Evolutionary conservation across 306 rosid genomes (phyloP).

Genomic region (Acacia acuminata): DNA sequence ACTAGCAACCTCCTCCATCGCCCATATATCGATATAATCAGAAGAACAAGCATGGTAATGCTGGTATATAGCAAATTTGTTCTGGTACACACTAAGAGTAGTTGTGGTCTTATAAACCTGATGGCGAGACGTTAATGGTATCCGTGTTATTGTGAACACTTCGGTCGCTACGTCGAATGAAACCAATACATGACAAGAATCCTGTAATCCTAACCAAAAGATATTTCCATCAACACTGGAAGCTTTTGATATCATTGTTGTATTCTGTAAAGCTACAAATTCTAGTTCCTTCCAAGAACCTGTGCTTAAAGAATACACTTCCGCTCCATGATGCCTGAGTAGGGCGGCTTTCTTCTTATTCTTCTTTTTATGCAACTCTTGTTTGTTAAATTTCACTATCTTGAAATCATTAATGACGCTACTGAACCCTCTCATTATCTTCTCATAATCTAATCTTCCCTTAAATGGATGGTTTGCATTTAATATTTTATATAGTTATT

Average conservation of each 20-base stretch:
- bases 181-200: not conserved
- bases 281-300: not conserved
- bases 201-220: not conserved
- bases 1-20: not conserved
- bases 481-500: too few relatives aligned
- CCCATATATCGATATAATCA: not conserved
- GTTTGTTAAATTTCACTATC: too few relatives aligned
- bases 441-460: too few relatives aligned
- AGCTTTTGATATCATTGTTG: not conserved
- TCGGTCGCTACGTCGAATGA: not conserved
- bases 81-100: not conserved
- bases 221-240: not conserved
- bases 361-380: not conserved
- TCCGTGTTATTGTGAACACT: not conserved
- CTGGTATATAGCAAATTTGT: not conserved
- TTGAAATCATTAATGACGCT: too few relatives aligned
- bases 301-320: not conserved
- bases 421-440: too few relatives aligned
- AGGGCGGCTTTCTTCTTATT: not conserved
- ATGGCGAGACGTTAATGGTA: not conserved
- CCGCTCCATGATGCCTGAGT: not conserved
- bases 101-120: too few relatives aligned
- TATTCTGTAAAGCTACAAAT: not conserved
- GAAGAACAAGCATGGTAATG: rapidly evolving
- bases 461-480: too few relatives aligned